phyloP scores from a whole-genome alignment of 495 filamentous ascomycete genomes.

The Bacidia rubella region DNA sequence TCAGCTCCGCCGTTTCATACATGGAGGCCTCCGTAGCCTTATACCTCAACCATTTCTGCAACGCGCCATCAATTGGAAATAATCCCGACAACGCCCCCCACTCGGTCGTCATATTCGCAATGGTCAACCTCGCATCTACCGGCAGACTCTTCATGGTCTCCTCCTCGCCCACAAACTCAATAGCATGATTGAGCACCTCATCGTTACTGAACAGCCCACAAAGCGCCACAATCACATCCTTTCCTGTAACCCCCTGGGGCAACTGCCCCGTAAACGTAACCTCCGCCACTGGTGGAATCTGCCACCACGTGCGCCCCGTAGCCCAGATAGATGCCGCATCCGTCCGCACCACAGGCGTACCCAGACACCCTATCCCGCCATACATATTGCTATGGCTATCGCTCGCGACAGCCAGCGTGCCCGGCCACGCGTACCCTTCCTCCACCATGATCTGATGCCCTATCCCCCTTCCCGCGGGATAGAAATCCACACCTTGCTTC shows the following conservation, averaged over 20 bases:
- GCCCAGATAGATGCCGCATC: constrained; percentile 83
- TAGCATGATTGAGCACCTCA: constrained; percentile 83
- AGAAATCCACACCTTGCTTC: constrained; percentile 71
- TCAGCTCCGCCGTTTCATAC: constrained; percentile 29
- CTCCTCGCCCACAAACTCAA: constrained; percentile 76
- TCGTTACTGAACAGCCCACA: constrained; percentile 81
- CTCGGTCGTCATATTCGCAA: constrained; percentile 93
- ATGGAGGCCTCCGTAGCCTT: constrained; percentile 62
- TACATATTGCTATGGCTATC: constrained; percentile 71
- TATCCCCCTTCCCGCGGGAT: constrained; percentile 70
- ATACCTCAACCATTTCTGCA: constrained; percentile 61
- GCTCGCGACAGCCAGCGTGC: constrained; percentile 48
- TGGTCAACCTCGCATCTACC: constrained; percentile 67
- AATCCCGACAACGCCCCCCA: constrained; percentile 60
- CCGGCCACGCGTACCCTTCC: constrained; percentile 72
- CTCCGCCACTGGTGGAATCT: constrained; percentile 73
- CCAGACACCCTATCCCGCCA: constrained; percentile 65
- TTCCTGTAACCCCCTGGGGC: constrained; percentile 75
- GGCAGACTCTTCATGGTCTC: constrained; percentile 63
- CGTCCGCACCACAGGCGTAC: constrained; percentile 74
- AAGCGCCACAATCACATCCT: constrained; percentile 87
- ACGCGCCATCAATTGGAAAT: constrained; percentile 68
- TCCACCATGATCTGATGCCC: constrained; percentile 88
- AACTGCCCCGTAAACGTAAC: constrained; percentile 64
- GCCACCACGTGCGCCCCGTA: constrained; percentile 76